Evolutionary conservation across 2,329 filamentous ascomycete genomes (phyloP), one percentile per base, ranked within the genome.

Genomic region (Apiospora hydei): DNA sequence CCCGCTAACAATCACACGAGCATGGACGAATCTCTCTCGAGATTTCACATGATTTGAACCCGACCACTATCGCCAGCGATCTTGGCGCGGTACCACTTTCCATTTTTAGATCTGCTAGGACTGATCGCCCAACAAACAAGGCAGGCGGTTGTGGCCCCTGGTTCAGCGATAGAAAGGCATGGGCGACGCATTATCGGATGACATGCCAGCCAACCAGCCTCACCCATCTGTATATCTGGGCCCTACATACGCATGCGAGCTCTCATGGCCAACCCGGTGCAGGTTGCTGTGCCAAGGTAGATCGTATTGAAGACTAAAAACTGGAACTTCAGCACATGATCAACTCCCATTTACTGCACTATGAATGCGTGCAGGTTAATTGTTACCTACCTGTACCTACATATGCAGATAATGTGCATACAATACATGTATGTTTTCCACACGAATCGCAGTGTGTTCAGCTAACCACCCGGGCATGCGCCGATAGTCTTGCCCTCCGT

Each of bases 291-390:
- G 57, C 57, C 57, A n/a, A 64, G 30, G 34, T 14, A 34, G 34
- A 64, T 64, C 34, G 34, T 18, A 41, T 24, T 38, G 34, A 64
- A 64, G 57, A 64, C 34, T 64, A 64, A 41, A 64, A 41, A 41
- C 8, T 21, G 34, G 21, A 24, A 64, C 34, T 11, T 61, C 16
- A 14, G 10, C 34, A 41, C 57, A 41, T 64, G 57, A n/a, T 6
- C 30, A 14, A 21, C 14, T 13, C 14, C 26, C 51, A 30, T 3
- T 8, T 7, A 21, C 26, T 38, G 53, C 30, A 61, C 26, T 21
- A 8, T n/a, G n/a, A n/a, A n/a, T n/a, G n/a, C n/a, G n/a, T n/a
- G n/a, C n/a, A n/a, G n/a, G n/a, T n/a, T n/a, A n/a, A n/a, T n/a
- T n/a, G n/a, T n/a, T n/a, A n/a, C n/a, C n/a, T n/a, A n/a, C n/a